Conservation (phyloP, 768 basidiomycete species). For the Auricularia sp. region DNA sequence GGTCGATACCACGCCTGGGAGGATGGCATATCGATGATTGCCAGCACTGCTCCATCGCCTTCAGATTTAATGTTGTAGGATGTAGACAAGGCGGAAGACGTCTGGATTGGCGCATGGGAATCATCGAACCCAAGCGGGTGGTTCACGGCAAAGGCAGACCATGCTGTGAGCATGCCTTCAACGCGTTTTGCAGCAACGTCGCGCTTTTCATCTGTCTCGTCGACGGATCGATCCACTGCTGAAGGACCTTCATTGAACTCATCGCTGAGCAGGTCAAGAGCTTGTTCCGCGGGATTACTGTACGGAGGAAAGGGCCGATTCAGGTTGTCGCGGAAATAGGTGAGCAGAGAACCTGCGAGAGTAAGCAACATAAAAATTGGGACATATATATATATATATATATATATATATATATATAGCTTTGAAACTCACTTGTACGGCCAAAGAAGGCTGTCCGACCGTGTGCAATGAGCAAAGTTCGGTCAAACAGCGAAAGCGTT, state of each 20-base stretch:
- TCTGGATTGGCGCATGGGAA: too few relatives aligned
- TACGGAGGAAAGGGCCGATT: slow-evolving; percentile 22
- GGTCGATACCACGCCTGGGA: not conserved
- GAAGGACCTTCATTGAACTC: slow-evolving; percentile 37
- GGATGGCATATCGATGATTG: not conserved
- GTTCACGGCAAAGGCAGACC: not conserved
- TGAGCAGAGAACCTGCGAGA: slow-evolving; percentile 12
- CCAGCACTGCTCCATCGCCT: too few relatives aligned
- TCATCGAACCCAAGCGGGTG: not conserved
- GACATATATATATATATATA: not conserved
- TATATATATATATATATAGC: too few relatives aligned
- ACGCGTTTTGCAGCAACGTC: not conserved
- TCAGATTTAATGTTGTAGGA: too few relatives aligned
- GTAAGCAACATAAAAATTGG: slow-evolving; percentile 26
- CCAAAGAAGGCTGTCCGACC: slow-evolving; percentile 39
- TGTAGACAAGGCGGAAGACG: too few relatives aligned
- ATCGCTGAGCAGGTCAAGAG: slow-evolving; percentile 45
- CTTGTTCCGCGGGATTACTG: slow-evolving; percentile 49
- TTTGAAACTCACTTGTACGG: slow-evolving; percentile 11
- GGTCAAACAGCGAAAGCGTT: slow-evolving; percentile 50
- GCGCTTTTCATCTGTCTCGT: not conserved
- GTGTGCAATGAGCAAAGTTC: slow-evolving; percentile 45
- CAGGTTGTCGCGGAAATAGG: slow-evolving; percentile 18
- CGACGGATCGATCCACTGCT: not conserved
- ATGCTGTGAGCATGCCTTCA: not conserved